Evolutionary conservation across 345 rosid species (phyloP).

Genomic region (Populus ilicifolia): DNA sequence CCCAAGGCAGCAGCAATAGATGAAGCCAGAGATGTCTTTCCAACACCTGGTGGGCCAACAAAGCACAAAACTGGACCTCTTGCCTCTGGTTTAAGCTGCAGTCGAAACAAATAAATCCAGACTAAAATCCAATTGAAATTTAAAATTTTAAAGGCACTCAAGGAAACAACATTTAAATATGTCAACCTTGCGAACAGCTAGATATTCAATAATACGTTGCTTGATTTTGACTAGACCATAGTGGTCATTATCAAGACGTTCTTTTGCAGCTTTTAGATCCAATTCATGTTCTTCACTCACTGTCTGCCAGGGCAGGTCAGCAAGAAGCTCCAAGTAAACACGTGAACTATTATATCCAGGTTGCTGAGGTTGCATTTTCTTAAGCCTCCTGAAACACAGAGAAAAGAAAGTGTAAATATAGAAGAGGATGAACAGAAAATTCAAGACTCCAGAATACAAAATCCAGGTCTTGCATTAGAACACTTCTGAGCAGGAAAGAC

Average conservation of each 20-base stretch:
- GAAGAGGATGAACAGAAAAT: not conserved
- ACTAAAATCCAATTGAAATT: conserved; percentile 22
- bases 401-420: not conserved
- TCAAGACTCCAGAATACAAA: not conserved
- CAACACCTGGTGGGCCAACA: conserved; percentile 99
- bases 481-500: not conserved
- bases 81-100: conserved; percentile 98
- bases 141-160: conserved; percentile 6
- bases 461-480: not conserved
- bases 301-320: conserved; percentile 96
- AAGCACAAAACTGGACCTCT: conserved; percentile 96
- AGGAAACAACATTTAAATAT: conserved; percentile 9
- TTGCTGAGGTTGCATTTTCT: conserved; percentile 99
- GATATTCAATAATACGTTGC: conserved; percentile 94
- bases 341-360: conserved; percentile 98
- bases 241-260: conserved; percentile 91
- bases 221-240: conserved; percentile 87
- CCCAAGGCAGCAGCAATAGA: conserved; percentile 94
- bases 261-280: conserved; percentile 86
- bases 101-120: conserved; percentile 21
- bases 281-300: conserved; percentile 79
- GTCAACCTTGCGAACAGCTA: conserved; percentile 96
- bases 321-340: conserved; percentile 91
- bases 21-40: conserved; percentile 96
- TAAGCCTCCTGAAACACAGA: conserved; percentile 67